phyloP scores from a whole-genome alignment of 305 asterid species.

The Solanum hybrid region DNA sequence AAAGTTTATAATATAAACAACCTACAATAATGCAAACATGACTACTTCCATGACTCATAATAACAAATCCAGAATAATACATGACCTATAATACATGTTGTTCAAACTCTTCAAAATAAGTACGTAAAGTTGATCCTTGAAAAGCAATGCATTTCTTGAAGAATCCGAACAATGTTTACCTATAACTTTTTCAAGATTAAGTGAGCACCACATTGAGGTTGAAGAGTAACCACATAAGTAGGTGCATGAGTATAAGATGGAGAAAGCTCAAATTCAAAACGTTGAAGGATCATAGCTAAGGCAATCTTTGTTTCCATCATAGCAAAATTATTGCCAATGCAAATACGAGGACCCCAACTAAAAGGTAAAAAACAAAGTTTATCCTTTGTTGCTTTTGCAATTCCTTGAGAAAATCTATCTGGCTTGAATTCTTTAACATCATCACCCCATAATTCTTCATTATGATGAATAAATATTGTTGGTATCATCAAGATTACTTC shows the following conservation, averaged over 20 bases:
- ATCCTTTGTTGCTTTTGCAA: slow-evolving; percentile 33
- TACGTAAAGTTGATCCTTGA: fast-evolving
- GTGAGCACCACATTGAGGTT: slow-evolving; percentile 33
- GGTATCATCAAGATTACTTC: slow-evolving; percentile 32
- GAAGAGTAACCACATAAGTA: slow-evolving; percentile 26
- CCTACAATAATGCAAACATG: not conserved
- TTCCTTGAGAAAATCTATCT: slow-evolving; percentile 33
- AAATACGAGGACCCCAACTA: slow-evolving; percentile 40
- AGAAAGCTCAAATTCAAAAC: slow-evolving; percentile 29
- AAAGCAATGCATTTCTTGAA: not conserved
- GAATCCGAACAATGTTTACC: not conserved
- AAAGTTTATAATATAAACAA: no score
- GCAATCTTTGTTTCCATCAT: slow-evolving; percentile 35
- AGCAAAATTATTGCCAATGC: slow-evolving; percentile 51
- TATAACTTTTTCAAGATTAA: slow-evolving; percentile 1
- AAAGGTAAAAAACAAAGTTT: slow-evolving; percentile 36
- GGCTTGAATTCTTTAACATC: slow-evolving; percentile 45
- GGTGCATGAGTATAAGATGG: slow-evolving; percentile 4
- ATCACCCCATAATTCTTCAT: slow-evolving; percentile 31
- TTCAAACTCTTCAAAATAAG: not conserved
- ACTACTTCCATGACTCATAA: not conserved
- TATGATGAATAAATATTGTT: slow-evolving; percentile 29
- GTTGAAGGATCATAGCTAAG: slow-evolving; percentile 26
- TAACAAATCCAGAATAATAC: not conserved
- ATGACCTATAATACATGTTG: not conserved